A percentile compares a stretch with the other conserved stretches of the same genome.
Evolutionary conservation across 352 stramenopile genomes (phyloP).

Genomic region (Blastocystis sp.): DNA sequence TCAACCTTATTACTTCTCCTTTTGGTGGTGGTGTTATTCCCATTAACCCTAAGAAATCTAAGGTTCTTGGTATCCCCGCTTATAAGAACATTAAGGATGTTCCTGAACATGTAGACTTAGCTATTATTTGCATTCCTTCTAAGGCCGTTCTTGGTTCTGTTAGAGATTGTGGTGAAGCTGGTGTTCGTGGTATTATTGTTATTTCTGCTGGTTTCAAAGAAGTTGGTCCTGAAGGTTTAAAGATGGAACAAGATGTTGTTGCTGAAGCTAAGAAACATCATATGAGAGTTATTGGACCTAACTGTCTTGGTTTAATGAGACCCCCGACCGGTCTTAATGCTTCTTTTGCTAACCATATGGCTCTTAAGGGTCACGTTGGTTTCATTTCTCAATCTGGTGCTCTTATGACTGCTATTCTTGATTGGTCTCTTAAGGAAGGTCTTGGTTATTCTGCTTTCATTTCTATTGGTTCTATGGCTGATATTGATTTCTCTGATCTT

Average conservation of each 20-base stretch:
- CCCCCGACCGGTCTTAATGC: conserved; percentile 43
- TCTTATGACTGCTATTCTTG: conserved; percentile 44
- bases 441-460: conserved; percentile 43
- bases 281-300: conserved; percentile 43
- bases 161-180: conserved; percentile 43
- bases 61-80: conserved; percentile 43
- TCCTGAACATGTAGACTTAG: conserved; percentile 42
- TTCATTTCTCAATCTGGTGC: conserved; percentile 43
- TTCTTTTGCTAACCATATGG: conserved; percentile 42
- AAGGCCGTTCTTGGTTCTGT: conserved; percentile 38
- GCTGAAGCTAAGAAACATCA: conserved; percentile 41
- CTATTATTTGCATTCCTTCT: conserved; percentile 44
- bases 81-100: conserved; percentile 44
- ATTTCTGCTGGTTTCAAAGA: conserved; percentile 48
- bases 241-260: conserved; percentile 41
- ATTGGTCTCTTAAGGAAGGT: conserved; percentile 43
- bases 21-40: conserved; percentile 41
- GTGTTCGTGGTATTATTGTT: conserved; percentile 44
- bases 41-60: conserved; percentile 42
- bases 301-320: conserved; percentile 45
- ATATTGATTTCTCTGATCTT: conserved; percentile 43
- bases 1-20: conserved; percentile 42
- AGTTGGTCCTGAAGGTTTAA: conserved; percentile 41
- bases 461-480: conserved; percentile 42
- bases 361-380: conserved; percentile 42